phyloP scores from a whole-genome alignment of 2,329 filamentous ascomycete species.

The Plenodomus biglobosus region DNA sequence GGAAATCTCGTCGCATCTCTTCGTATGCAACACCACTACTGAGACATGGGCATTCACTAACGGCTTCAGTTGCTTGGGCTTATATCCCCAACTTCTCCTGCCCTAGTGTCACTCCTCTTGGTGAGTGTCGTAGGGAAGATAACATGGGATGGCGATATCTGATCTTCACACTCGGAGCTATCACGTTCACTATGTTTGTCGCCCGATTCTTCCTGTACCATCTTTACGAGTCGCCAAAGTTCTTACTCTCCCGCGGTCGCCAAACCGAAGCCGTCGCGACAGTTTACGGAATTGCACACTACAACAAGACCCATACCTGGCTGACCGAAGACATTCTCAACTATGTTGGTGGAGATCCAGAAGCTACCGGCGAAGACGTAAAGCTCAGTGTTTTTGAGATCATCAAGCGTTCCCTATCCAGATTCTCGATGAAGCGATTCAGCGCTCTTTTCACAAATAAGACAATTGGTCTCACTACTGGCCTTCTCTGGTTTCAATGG shows the following conservation, averaged over 20 bases:
- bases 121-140: constrained; percentile 53
- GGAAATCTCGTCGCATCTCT: constrained; percentile 68
- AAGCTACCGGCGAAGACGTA: constrained; percentile 38
- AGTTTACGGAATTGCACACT: constrained; percentile 73
- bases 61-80: constrained; percentile 65
- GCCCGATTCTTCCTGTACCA: constrained; percentile 78
- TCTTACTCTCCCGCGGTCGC: constrained; percentile 72
- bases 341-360: constrained; percentile 53
- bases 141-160: constrained; percentile 76
- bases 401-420: constrained; percentile 61
- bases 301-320: constrained; percentile 57
- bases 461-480: constrained; percentile 52
- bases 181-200: constrained; percentile 76
- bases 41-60: constrained; percentile 6
- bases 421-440: constrained; percentile 69
- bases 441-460: constrained; percentile 61
- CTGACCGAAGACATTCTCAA: constrained; percentile 71
- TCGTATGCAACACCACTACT: constrained; percentile 4
- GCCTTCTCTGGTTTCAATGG: constrained; percentile 76
- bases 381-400: constrained; percentile 52
- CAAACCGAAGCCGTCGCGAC: constrained; percentile 79
- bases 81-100: constrained; percentile 70
- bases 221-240: constrained; percentile 84
- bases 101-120: constrained; percentile 11
- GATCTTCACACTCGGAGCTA: constrained; percentile 67